A percentile compares a stretch with the other conserved stretches of the same genome.
Evolutionary conservation across 2,329 filamentous ascomycete species (phyloP).

Genomic region (Colletotrichum echinochloae): DNA sequence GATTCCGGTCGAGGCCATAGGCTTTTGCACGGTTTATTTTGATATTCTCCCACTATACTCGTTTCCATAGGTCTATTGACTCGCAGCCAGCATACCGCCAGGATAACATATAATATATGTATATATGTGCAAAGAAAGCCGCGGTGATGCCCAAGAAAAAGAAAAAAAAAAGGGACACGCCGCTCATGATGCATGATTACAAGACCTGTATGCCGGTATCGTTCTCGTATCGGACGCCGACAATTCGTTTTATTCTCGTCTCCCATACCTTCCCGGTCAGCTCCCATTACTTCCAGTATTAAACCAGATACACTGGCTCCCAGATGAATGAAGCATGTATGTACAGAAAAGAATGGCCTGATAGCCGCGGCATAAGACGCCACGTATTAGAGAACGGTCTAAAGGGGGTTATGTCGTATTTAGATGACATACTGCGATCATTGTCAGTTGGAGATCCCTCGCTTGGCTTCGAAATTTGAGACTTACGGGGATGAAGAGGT

Average conservation of each 20-base stretch:
- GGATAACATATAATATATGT: neutral
- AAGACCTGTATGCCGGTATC: slow-evolving; percentile 8
- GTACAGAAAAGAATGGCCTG: slow-evolving; percentile 11
- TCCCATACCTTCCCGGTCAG: neutral
- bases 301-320: slow-evolving; percentile 1
- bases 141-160: neutral
- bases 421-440: slow-evolving; percentile 56
- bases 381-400: neutral
- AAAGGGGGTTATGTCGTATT: slow-evolving; percentile 23
- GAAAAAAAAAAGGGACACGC: neutral
- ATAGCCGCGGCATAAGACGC: slow-evolving; percentile 1
- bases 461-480: neutral
- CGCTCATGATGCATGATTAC: slow-evolving; percentile 6
- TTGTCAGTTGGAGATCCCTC: neutral
- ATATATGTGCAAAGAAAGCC: slow-evolving; percentile 20
- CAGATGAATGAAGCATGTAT: slow-evolving; percentile 9
- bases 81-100: neutral
- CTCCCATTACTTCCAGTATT: neutral
- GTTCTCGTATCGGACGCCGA: neutral
- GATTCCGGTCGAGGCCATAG: neutral
- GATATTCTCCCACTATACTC: neutral
- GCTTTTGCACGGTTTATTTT: neutral
- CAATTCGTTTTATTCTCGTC: neutral
- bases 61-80: neutral
- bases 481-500: slow-evolving; percentile 75